Evolutionary conservation across 2,329 filamentous ascomycete species (phyloP).

Genomic region (Lasiodiplodia sp.): DNA sequence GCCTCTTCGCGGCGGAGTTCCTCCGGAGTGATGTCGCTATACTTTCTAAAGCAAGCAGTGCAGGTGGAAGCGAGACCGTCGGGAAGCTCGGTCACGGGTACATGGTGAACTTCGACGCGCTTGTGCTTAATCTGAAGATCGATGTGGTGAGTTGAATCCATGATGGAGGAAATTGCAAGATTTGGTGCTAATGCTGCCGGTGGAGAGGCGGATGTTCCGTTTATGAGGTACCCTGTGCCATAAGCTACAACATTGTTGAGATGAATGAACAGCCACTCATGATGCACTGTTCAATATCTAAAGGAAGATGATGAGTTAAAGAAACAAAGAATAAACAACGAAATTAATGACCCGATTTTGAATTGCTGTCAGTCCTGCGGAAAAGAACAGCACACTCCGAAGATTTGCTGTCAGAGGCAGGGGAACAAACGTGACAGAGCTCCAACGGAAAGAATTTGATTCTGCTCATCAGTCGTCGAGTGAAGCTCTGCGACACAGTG

Average conservation of each 20-base stretch:
- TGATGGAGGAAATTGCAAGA: not conserved
- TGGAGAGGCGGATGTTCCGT: not conserved
- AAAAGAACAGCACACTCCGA: not conserved
- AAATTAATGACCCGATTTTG: no score
- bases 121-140: conserved; percentile 12
- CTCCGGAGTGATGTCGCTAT: not conserved
- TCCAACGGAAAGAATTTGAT: not conserved
- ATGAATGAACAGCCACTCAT: not conserved
- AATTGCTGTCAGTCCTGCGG: not conserved
- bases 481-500: not conserved
- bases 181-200: not conserved
- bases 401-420: not conserved
- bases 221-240: not conserved
- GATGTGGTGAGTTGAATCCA: not conserved
- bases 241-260: no score
- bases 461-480: not conserved
- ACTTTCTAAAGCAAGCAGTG: not conserved
- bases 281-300: no score
- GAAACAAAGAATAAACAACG: not conserved
- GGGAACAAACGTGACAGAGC: not conserved
- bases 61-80: conserved; percentile 4
- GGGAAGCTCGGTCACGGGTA: not conserved
- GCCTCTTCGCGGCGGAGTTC: conserved; percentile 6
- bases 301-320: not conserved
- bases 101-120: conserved; percentile 10